These are phyloP conservation scores for Trametopsis cervina DNA, from an alignment of 768 basidiomycete genomes.

Conservation along the genomic window DNA sequence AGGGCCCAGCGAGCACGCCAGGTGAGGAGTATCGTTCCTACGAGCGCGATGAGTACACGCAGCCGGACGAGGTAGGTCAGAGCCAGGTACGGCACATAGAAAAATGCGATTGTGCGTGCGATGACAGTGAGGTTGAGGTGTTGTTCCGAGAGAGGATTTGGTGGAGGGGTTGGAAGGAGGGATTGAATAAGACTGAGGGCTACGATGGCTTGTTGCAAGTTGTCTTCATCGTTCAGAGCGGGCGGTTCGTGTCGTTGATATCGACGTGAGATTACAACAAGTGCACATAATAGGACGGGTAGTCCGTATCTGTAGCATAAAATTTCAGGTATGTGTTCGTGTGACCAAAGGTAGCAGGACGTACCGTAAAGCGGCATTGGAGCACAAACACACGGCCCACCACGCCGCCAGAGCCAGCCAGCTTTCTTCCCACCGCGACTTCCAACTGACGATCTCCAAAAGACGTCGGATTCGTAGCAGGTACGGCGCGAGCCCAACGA, in stretches of 20 bases:
- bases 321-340: background rate
- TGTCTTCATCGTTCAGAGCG: slow-evolving; percentile 44
- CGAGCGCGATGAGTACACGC: slow-evolving; percentile 50
- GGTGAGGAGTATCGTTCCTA: slow-evolving; percentile 51
- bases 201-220: slow-evolving; percentile 46
- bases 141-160: slow-evolving; percentile 23
- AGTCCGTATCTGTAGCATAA: slow-evolving; percentile 45
- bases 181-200: slow-evolving; percentile 62
- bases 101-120: slow-evolving; percentile 47
- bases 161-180: slow-evolving; percentile 40
- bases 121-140: slow-evolving; percentile 28
- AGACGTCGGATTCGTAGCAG: slow-evolving; percentile 37
- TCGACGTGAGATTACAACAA: slow-evolving; percentile 26
- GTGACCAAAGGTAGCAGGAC: slow-evolving; percentile 12
- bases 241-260: slow-evolving; percentile 13
- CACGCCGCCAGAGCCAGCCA: slow-evolving; percentile 63
- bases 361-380: slow-evolving; percentile 37
- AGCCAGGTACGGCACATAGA: slow-evolving; percentile 62
- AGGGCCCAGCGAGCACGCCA: slow-evolving; percentile 65
- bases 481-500: slow-evolving; percentile 54
- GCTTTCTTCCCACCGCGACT: slow-evolving; percentile 47
- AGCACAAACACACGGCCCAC: slow-evolving; percentile 72
- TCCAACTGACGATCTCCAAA: slow-evolving; percentile 53
- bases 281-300: slow-evolving; percentile 40
- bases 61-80: slow-evolving; percentile 57